Evolutionary conservation across 331 rosid species (phyloP).

Genomic region (Rhamnella rubrinervis): DNA sequence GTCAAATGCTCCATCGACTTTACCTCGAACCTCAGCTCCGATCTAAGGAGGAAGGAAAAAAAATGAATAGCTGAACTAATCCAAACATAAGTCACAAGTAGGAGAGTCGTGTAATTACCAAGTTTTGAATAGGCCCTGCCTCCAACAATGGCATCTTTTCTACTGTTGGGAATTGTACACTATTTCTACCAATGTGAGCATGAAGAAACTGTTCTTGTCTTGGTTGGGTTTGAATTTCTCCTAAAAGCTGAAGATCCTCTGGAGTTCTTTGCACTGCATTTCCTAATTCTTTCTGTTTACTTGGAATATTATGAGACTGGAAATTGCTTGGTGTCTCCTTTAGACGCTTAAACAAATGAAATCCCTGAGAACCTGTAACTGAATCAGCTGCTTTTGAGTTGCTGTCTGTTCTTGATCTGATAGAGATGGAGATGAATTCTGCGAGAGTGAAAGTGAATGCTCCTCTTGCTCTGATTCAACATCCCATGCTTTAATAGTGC

Average conservation of each 20-base stretch:
- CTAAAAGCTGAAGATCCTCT: constrained; percentile 40
- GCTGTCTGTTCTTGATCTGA: constrained; percentile 85
- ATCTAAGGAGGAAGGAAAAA: constrained; percentile 44
- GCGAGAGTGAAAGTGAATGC: constrained; percentile 86
- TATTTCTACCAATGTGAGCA: constrained; percentile 28
- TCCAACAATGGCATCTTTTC: constrained; percentile 22
- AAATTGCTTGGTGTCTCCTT: constrained; percentile 34
- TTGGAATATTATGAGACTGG: constrained; percentile 29
- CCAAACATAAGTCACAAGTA: not conserved
- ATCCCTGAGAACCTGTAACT: constrained; percentile 44
- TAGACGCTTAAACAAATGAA: constrained; percentile 42
- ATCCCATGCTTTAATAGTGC: constrained; percentile 54
- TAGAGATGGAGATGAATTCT: constrained; percentile 80
- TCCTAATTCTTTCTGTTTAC: constrained; percentile 29
- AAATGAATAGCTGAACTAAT: constrained; percentile 1
- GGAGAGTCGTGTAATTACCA: constrained; percentile 28
- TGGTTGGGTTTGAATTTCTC: constrained; percentile 39
- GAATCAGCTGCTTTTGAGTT: constrained; percentile 41
- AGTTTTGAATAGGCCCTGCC: constrained; percentile 38
- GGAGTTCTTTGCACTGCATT: constrained; percentile 23
- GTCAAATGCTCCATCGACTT: constrained; percentile 84
- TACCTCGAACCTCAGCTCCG: constrained; percentile 84
- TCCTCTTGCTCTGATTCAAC: constrained; percentile 90
- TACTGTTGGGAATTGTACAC: constrained; percentile 14
- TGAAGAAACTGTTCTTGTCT: constrained; percentile 36